Evolutionary conservation across 2,329 filamentous ascomycete species (phyloP).

Genomic region (Pseudogymnoascus sp.): DNA sequence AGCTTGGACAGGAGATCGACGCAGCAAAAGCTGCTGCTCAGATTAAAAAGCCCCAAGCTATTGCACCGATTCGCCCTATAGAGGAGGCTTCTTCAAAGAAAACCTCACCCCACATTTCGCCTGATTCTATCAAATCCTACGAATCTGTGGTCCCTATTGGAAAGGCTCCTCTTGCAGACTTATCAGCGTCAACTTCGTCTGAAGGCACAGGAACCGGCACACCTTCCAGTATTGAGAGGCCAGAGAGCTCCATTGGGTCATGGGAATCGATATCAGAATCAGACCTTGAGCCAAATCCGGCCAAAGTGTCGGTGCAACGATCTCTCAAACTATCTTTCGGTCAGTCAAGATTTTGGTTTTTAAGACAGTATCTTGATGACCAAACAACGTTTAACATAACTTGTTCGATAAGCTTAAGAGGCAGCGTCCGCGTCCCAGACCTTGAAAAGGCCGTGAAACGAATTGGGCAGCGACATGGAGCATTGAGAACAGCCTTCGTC

Average conservation of each 20-base stretch:
- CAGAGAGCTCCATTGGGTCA: not conserved
- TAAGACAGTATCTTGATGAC: conserved; percentile 20
- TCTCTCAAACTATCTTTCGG: conserved; percentile 9
- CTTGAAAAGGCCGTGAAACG: conserved; percentile 19
- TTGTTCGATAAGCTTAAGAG: conserved; percentile 17
- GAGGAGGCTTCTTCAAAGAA: not conserved
- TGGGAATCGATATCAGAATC: not conserved
- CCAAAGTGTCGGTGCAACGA: not conserved
- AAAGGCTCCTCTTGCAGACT: not conserved
- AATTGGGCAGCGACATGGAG: conserved; percentile 22
- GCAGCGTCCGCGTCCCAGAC: conserved; percentile 16
- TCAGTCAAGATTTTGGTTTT: conserved; percentile 22
- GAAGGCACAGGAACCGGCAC: not conserved
- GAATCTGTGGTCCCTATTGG: not conserved
- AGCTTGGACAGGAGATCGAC: not conserved
- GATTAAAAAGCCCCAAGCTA: not conserved
- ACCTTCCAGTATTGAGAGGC: not conserved
- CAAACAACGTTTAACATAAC: conserved; percentile 22
- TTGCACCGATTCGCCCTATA: not conserved
- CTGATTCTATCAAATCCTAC: not conserved
- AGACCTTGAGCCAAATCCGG: not conserved
- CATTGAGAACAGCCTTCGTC: conserved; percentile 23
- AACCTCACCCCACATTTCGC: not conserved
- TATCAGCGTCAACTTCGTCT: not conserved
- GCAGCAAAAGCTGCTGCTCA: not conserved